A percentile compares a stretch with the other conserved stretches of the same genome.
Evolutionary conservation across 192 early-diverging fungal species (phyloP).

Genomic region (Podila verticillata): DNA sequence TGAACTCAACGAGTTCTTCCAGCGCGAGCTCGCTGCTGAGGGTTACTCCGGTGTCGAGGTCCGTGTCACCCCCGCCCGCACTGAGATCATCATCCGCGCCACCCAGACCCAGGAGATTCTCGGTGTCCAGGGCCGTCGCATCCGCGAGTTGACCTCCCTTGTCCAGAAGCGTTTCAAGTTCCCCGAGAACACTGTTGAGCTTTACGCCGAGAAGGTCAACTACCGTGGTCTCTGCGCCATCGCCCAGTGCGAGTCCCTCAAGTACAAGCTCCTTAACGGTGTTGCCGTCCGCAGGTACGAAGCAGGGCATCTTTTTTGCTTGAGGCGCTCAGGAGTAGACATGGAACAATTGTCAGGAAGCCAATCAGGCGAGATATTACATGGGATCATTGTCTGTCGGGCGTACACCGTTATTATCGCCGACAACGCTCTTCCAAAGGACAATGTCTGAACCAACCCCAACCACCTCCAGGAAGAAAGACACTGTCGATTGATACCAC

Average conservation of each 20-base stretch:
- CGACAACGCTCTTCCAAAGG: too few relatives aligned
- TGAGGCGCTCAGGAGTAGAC: too few relatives aligned
- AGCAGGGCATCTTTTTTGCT: slow-evolving; percentile 43
- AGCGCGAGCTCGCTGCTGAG: slow-evolving; percentile 95
- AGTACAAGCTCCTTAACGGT: slow-evolving; percentile 97
- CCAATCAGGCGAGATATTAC: too few relatives aligned
- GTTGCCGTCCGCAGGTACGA: slow-evolving; percentile 85
- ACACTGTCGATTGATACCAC: too few relatives aligned
- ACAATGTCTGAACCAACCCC: too few relatives aligned
- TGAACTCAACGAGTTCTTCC: slow-evolving; percentile 99
- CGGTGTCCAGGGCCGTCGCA: slow-evolving; percentile 98
- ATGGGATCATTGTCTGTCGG: too few relatives aligned
- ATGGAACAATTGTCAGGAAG: too few relatives aligned
- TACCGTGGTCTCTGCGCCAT: slow-evolving; percentile 98
- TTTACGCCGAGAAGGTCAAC: slow-evolving; percentile 98
- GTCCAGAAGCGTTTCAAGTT: slow-evolving; percentile 99
- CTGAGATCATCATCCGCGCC: slow-evolving; percentile 99
- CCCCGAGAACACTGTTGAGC: slow-evolving; percentile 97
- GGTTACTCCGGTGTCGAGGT: slow-evolving; percentile 99
- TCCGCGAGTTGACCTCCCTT: slow-evolving; percentile 96
- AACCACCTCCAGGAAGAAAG: too few relatives aligned
- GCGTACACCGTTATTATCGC: too few relatives aligned
- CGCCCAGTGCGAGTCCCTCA: slow-evolving; percentile 98
- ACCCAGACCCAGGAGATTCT: slow-evolving; percentile 98
- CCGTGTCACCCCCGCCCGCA: slow-evolving; percentile 98